phyloP scores from a whole-genome alignment of 2,329 filamentous ascomycete genomes.

The Acephala macrosclerotiorum region DNA sequence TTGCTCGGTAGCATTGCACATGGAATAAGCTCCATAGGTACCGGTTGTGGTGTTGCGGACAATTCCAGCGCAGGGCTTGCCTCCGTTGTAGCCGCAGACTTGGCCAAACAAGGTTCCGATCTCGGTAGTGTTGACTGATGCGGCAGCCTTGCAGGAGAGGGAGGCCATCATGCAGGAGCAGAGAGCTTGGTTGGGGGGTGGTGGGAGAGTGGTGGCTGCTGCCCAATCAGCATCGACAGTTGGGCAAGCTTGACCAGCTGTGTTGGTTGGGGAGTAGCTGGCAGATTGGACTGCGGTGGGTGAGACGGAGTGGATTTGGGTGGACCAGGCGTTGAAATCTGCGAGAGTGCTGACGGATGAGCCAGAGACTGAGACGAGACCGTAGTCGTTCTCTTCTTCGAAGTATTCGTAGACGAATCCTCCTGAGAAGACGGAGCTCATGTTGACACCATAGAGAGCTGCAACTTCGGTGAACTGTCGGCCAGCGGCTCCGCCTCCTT shows the following conservation, averaged over 20 bases:
- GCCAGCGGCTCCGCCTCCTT: conserved; percentile 47
- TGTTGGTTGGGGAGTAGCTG: conserved; percentile 60
- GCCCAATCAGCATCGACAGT: conserved; percentile 35
- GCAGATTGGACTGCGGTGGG: conserved; percentile 69
- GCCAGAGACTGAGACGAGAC: conserved; percentile 44
- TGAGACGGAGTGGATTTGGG: conserved; percentile 52
- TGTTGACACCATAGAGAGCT: conserved; percentile 78
- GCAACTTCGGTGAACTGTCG: conserved; percentile 86
- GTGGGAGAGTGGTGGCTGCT: conserved; percentile 73
- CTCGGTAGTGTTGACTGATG: conserved; percentile 60
- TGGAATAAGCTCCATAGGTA: conserved; percentile 76
- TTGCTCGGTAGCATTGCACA: conserved; percentile 75
- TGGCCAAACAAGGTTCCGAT: conserved; percentile 71
- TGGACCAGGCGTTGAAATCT: conserved; percentile 69
- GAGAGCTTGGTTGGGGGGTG: conserved; percentile 77
- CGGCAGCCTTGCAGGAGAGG: conserved; percentile 71
- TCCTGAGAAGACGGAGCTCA: conserved; percentile 88
- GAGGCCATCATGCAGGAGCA: conserved; percentile 85
- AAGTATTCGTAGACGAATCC: conserved; percentile 99
- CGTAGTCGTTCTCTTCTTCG: conserved; percentile 88
- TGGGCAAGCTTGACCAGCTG: conserved; percentile 36
- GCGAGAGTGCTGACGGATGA: conserved; percentile 72
- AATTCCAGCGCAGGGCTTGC: conserved; percentile 34
- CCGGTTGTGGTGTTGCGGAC: conserved; percentile 65
- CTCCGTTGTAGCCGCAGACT: conserved; percentile 56